Conservation (phyloP, 2,329 filamentous ascomycete genomes). For the Aspergillus eucalypticola region DNA sequence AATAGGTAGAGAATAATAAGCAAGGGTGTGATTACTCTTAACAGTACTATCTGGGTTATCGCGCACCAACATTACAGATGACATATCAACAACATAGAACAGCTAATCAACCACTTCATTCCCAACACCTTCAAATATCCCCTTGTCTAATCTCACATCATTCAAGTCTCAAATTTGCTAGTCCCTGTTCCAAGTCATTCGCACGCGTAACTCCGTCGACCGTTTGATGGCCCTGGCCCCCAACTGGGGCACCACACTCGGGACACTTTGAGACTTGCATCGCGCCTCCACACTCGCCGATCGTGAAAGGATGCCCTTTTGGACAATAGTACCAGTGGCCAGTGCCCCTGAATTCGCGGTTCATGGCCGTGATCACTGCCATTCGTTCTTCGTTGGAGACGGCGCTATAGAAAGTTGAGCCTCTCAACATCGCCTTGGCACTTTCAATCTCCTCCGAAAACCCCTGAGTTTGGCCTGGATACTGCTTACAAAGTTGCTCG, state of each 20-base stretch:
- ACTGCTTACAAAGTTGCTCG: constrained; percentile 42
- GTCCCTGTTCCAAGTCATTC: constrained; percentile 53
- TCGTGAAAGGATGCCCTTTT: constrained; percentile 55
- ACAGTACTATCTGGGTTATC: too few species aligned
- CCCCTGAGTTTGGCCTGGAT: constrained; percentile 32
- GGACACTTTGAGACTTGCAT: constrained; percentile 64
- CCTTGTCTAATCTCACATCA: too few species aligned
- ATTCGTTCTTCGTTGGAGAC: constrained; percentile 56
- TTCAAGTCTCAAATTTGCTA: neutral
- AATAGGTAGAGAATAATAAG: too few species aligned
- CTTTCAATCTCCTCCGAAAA: constrained; percentile 51
- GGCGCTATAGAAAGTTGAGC: constrained; percentile 50
- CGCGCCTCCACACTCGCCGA: constrained; percentile 67
- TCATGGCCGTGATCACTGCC: constrained; percentile 55
- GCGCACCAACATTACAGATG: too few species aligned
- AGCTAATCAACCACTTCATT: neutral
- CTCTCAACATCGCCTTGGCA: constrained; percentile 49
- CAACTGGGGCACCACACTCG: constrained; percentile 60
- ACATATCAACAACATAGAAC: too few species aligned
- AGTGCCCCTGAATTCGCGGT: constrained; percentile 51
- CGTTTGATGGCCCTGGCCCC: constrained; percentile 55
- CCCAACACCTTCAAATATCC: neutral
- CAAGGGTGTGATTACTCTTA: too few species aligned
- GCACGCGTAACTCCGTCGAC: constrained; percentile 58
- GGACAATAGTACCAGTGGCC: constrained; percentile 51